These are phyloP conservation scores for Mycena rosella DNA, from an alignment of 768 basidiomycete species.

Conservation along the genomic window DNA sequence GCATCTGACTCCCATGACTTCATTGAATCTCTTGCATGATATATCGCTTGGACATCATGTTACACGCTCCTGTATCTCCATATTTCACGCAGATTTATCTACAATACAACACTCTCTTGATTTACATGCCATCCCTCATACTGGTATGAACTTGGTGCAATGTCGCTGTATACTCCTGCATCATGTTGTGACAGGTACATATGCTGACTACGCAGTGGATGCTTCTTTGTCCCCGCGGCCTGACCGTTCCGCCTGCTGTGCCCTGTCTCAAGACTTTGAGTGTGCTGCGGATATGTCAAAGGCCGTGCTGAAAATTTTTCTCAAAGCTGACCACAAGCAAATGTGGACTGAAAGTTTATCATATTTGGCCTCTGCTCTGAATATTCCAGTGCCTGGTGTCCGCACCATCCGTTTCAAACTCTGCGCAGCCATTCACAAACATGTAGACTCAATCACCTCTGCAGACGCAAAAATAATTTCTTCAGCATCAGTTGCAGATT, in stretches of 20 bases:
- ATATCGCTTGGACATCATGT: constrained; percentile 8
- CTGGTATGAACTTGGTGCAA: constrained; percentile 5
- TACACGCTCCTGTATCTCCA: constrained; percentile 1
- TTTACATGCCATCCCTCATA: constrained; percentile 6
- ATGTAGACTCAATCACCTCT: background rate
- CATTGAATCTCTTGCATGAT: background rate
- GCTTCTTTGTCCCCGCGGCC: background rate
- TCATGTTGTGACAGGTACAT: constrained; percentile 2
- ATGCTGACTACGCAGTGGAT: background rate
- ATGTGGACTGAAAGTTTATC: constrained; percentile 17
- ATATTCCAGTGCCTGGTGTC: constrained; percentile 6
- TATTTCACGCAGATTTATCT: constrained; percentile 9
- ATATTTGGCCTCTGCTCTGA: constrained; percentile 10
- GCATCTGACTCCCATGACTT: background rate
- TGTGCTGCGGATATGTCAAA: constrained; percentile 6
- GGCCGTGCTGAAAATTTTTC: background rate
- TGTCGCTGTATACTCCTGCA: constrained; percentile 4
- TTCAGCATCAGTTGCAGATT: constrained; percentile 6
- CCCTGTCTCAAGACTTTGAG: constrained; percentile 1
- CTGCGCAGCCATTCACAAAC: constrained; percentile 7
- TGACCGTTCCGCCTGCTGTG: constrained; percentile 4
- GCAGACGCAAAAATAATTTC: background rate
- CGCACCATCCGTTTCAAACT: constrained; percentile 22
- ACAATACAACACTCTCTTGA: constrained; percentile 6
- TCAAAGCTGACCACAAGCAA: background rate